Evolutionary conservation across 2,329 filamentous ascomycete genomes (phyloP).

Genomic region (Lasiodiplodia theobromae): DNA sequence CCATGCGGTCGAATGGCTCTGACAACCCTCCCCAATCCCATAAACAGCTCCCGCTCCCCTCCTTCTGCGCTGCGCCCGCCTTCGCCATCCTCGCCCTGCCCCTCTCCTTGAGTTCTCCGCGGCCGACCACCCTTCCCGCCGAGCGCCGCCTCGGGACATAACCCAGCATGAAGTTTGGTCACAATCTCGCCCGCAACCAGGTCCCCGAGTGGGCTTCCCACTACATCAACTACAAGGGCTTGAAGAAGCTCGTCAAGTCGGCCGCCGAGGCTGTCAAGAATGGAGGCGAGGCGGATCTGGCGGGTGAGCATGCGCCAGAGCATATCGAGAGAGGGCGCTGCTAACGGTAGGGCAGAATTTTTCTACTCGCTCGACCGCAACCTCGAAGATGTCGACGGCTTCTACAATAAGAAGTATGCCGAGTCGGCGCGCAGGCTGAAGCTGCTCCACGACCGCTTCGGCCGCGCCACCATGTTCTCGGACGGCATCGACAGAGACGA

Average conservation of each 20-base stretch:
- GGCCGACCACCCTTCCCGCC: neutral
- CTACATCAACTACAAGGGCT: slow-evolving; percentile 88
- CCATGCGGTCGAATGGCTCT: slow-evolving; percentile 23
- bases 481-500: slow-evolving; percentile 85
- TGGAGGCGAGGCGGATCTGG: slow-evolving; percentile 82
- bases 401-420: slow-evolving; percentile 95
- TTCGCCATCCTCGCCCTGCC: slow-evolving; percentile 3
- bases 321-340: slow-evolving; percentile 16
- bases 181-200: slow-evolving; percentile 76
- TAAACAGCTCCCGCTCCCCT: slow-evolving; percentile 12
- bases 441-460: slow-evolving; percentile 87
- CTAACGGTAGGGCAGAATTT: slow-evolving; percentile 70
- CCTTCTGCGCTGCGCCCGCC: slow-evolving; percentile 18
- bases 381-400: slow-evolving; percentile 93
- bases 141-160: slow-evolving; percentile 2
- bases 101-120: slow-evolving; percentile 5
- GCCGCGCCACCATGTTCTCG: slow-evolving; percentile 71
- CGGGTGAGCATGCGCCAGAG: slow-evolving; percentile 68
- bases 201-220: slow-evolving; percentile 85
- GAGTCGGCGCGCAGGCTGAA: slow-evolving; percentile 85
- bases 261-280: slow-evolving; percentile 68
- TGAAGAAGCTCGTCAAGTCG: slow-evolving; percentile 95
- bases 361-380: slow-evolving; percentile 97
- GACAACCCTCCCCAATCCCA: slow-evolving; percentile 6
- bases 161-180: slow-evolving; percentile 55